Evolutionary conservation across 1,284 basidiomycete genomes (phyloP).

Genomic region (Meira nashicola): DNA sequence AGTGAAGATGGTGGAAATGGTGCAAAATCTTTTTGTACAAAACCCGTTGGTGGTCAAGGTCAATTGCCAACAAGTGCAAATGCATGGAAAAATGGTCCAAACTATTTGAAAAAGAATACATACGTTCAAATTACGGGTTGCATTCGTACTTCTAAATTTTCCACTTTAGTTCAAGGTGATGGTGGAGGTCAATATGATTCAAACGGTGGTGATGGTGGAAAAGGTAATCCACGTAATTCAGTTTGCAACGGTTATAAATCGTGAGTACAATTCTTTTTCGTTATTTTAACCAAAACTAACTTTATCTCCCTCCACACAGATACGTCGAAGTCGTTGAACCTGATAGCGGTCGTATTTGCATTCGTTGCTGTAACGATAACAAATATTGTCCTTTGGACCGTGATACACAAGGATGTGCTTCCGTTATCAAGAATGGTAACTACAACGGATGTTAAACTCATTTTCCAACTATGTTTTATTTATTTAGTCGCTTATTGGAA

Average conservation of each 20-base stretch:
- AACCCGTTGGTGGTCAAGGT: conserved; percentile 11
- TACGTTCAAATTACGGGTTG: conserved; percentile 29
- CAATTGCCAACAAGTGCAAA: conserved; percentile 5
- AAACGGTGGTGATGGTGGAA: conserved; percentile 42
- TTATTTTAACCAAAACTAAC: no score
- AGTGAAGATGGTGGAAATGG: background rate
- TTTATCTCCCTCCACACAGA: no score
- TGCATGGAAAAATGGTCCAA: background rate
- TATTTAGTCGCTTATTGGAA: no score
- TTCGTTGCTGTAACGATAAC: conserved; percentile 44
- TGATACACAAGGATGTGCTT: conserved; percentile 22
- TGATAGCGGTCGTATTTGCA: conserved; percentile 32
- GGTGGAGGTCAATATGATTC: conserved; percentile 50
- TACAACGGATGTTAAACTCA: conserved; percentile 15
- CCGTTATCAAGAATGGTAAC: conserved; percentile 20
- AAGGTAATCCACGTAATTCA: conserved; percentile 39
- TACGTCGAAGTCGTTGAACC: conserved; percentile 50
- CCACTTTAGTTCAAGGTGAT: conserved; percentile 25
- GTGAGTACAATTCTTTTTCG: no score
- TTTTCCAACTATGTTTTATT: no score
- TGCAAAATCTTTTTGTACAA: background rate
- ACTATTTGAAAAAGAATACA: conserved; percentile 21
- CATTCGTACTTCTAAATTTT: conserved; percentile 20
- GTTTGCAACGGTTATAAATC: conserved; percentile 38
- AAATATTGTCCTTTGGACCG: conserved; percentile 18